Evolutionary conservation across 495 filamentous ascomycete species (phyloP).

Genomic region (Daldinia loculata): DNA sequence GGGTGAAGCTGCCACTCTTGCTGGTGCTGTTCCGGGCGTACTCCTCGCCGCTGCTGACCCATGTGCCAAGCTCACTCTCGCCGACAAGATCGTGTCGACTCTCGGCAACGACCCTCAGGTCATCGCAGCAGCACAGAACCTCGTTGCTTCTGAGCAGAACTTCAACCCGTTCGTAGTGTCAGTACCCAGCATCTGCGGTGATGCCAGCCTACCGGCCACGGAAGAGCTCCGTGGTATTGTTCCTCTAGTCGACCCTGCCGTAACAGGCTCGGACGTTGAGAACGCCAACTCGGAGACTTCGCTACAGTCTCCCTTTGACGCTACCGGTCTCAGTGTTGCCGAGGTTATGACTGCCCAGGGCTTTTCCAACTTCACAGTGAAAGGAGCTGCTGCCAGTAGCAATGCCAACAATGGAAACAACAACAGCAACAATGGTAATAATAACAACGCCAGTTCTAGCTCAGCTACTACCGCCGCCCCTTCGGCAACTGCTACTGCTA

Average conservation of each 20-base stretch:
- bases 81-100: slow-evolving; percentile 64
- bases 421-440: neutral
- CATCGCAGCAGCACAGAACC: slow-evolving; percentile 63
- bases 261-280: slow-evolving; percentile 59
- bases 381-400: slow-evolving; percentile 45
- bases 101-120: slow-evolving; percentile 62
- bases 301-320: slow-evolving; percentile 59
- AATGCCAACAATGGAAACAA: slow-evolving; percentile 14
- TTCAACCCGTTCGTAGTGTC: slow-evolving; percentile 67
- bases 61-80: slow-evolving; percentile 66
- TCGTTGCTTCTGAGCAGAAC: slow-evolving; percentile 74
- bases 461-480: slow-evolving; percentile 23
- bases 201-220: slow-evolving; percentile 65
- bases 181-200: slow-evolving; percentile 65
- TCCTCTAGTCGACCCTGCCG: slow-evolving; percentile 66
- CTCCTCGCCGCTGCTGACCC: slow-evolving; percentile 66
- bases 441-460: slow-evolving; percentile 7
- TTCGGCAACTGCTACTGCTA: slow-evolving; percentile 31
- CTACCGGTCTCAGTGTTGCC: slow-evolving; percentile 63
- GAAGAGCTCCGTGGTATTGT: slow-evolving; percentile 65
- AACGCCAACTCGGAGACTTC: slow-evolving; percentile 63
- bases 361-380: slow-evolving; percentile 64
- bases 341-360: slow-evolving; percentile 60
- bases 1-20: slow-evolving; percentile 64
- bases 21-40: slow-evolving; percentile 60